Base-by-base conservation (phyloP, 805 yeast genomes). In the Phaffomyces antillensis region DNA sequence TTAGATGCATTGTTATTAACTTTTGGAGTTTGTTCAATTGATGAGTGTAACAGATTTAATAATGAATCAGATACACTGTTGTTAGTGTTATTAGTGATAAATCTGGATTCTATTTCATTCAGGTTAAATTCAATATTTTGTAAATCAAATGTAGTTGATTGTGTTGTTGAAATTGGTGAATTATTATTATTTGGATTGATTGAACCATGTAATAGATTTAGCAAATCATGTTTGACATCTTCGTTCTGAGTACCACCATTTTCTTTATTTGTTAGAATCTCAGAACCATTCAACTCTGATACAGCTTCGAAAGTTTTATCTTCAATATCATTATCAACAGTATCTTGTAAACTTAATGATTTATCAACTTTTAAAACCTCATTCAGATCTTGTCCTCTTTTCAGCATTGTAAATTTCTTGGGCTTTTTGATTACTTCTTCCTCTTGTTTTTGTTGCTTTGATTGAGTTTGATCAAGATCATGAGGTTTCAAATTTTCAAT, bases 351-450 rank as follows among this genome's bases (percentile, higher is more conserved):
- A 20, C 23, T 20, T 20, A 20, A 20, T 7, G 23, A 20, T 10
- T 28, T 28, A 24, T 26, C 45, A 6, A 32, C 16, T n/a, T 44
- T 48, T 15, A 49, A 30, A 15, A 55, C 31, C 39, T 53, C 57
- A 15, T 52, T 56, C 18, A 67, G 43, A 4, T 53, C 54, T 44
- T 68, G 67, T 17, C 72, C 71, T 39, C 71, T 59, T 45, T 64
- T 68, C 44, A 68, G 42, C 3, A 68, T 35, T 39, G 33, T 31
- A 3, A 66, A 51, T 45, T 63, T 67, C 43, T 60, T 65, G 12
- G 53, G 49, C 31, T 35, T 40, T 34, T 28, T 31, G 13, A n/a
- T 28, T 18, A 37, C 16, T 12, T 13, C 41, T 28, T 35, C 30
- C 24, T 31, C 3, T 25, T 38, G 20, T 20, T 3, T 5, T 20